phyloP scores from a whole-genome alignment of 768 basidiomycete genomes.

The Kwoniella pini region DNA sequence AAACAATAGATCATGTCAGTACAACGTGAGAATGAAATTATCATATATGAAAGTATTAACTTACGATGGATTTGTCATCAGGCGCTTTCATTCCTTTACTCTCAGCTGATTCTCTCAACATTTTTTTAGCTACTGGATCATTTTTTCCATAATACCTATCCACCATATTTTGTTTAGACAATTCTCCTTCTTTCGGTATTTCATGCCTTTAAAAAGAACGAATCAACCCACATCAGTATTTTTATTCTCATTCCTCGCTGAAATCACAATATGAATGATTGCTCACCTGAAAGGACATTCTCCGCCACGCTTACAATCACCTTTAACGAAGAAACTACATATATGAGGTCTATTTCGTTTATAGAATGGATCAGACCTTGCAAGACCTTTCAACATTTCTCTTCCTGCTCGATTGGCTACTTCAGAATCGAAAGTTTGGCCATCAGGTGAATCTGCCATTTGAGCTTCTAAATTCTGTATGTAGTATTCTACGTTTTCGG shows the following conservation, averaged over 20 bases:
- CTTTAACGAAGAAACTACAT: slow-evolving; percentile 94
- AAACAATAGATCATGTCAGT: too few species aligned
- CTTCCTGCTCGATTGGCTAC: slow-evolving; percentile 76
- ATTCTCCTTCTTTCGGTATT: slow-evolving; percentile 74
- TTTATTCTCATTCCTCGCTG: background rate
- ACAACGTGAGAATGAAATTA: background rate
- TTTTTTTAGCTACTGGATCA: slow-evolving; percentile 92
- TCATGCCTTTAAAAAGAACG: slow-evolving; percentile 67
- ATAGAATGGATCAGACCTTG: slow-evolving; percentile 94
- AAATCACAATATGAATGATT: background rate
- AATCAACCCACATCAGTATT: too few species aligned
- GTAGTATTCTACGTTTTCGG: slow-evolving; percentile 46
- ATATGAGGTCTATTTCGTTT: slow-evolving; percentile 92
- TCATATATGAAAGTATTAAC: too few species aligned
- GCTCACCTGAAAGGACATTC: slow-evolving; percentile 85
- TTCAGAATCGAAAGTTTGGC: slow-evolving; percentile 37
- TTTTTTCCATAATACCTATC: slow-evolving; percentile 90
- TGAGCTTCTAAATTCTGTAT: slow-evolving; percentile 57
- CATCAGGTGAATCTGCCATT: slow-evolving; percentile 58
- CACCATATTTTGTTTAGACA: slow-evolving; percentile 88
- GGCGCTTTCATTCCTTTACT: slow-evolving; percentile 81
- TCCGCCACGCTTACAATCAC: slow-evolving; percentile 83
- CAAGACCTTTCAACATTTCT: slow-evolving; percentile 94
- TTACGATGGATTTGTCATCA: slow-evolving; percentile 79
- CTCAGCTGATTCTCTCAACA: slow-evolving; percentile 76